Evolutionary conservation across 352 stramenopile species (phyloP).

Genomic region (Pythium myriotylum): DNA sequence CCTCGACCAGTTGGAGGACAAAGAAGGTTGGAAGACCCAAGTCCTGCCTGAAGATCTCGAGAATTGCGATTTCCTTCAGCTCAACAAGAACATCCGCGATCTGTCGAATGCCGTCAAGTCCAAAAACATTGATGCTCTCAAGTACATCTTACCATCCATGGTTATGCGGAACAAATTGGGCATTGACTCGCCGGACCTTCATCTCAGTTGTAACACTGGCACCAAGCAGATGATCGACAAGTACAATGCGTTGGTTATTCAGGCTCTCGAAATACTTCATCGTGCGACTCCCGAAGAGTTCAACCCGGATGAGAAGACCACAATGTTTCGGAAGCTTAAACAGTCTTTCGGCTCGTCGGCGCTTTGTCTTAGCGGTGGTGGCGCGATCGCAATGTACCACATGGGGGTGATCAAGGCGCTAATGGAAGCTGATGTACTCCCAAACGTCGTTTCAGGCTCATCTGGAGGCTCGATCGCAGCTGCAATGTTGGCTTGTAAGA

Average conservation of each 20-base stretch:
- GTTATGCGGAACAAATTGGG: slow-evolving; percentile 70
- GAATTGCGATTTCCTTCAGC: slow-evolving; percentile 62
- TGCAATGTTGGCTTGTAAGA: slow-evolving; percentile 81
- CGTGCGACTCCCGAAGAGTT: too few species aligned
- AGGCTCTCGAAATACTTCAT: slow-evolving; percentile 52
- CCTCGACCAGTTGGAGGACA: slow-evolving; percentile 64
- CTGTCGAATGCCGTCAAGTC: slow-evolving; percentile 35
- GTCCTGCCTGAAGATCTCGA: slow-evolving; percentile 51
- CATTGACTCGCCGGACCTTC: slow-evolving; percentile 54
- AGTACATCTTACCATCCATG: slow-evolving; percentile 62
- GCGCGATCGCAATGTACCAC: slow-evolving; percentile 95
- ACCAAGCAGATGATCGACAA: slow-evolving; percentile 65
- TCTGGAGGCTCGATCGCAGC: slow-evolving; percentile 92
- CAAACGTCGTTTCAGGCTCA: slow-evolving; percentile 93
- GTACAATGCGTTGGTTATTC: slow-evolving; percentile 49
- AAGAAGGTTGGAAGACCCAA: slow-evolving; percentile 58
- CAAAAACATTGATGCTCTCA: slow-evolving; percentile 49
- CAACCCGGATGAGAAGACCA: slow-evolving; percentile 48
- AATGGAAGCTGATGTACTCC: slow-evolving; percentile 83
- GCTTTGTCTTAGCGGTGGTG: slow-evolving; percentile 91
- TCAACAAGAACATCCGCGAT: slow-evolving; percentile 43
- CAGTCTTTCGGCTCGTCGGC: slow-evolving; percentile 89
- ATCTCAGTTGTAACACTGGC: slow-evolving; percentile 56
- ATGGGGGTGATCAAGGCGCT: slow-evolving; percentile 91
- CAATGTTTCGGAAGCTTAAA: slow-evolving; percentile 62